These are phyloP conservation scores for Penicillium sp. DNA, from an alignment of 2,329 filamentous ascomycete species.

Conservation along the genomic window DNA sequence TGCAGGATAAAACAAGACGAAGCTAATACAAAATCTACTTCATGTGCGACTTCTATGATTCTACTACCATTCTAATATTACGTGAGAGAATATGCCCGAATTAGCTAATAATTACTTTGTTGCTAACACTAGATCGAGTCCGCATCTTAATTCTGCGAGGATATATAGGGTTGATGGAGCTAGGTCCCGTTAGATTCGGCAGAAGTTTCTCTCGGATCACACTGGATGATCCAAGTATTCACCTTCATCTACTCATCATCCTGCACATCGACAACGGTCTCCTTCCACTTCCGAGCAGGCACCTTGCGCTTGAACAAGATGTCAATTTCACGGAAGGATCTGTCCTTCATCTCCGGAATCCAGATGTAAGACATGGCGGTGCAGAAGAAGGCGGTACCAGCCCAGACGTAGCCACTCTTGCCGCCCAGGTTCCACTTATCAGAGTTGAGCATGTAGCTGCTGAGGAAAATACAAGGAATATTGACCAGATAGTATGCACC, in stretches of 20 bases:
- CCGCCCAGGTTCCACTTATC: slow-evolving; percentile 52
- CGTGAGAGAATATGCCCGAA: too few species aligned
- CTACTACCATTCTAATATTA: too few species aligned
- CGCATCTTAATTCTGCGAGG: too few species aligned
- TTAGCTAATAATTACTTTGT: too few species aligned
- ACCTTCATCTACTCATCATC: slow-evolving; percentile 62
- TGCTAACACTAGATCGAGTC: too few species aligned
- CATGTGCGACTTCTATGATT: too few species aligned
- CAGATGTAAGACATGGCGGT: slow-evolving; percentile 53
- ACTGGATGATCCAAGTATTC: neutral
- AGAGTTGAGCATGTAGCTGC: slow-evolving; percentile 64
- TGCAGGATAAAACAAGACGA: too few species aligned
- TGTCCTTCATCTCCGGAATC: slow-evolving; percentile 61
- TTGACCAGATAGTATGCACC: slow-evolving; percentile 66
- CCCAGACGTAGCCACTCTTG: slow-evolving; percentile 65
- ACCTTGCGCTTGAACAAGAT: slow-evolving; percentile 61
- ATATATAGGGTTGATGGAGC: neutral
- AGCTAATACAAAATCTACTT: too few species aligned
- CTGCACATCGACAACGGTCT: slow-evolving; percentile 54
- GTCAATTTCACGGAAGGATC: slow-evolving; percentile 65
- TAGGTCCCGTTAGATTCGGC: neutral
- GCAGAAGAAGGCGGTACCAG: slow-evolving; percentile 60
- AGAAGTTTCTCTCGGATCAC: too few species aligned
- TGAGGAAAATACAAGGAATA: slow-evolving; percentile 68
- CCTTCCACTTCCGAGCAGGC: slow-evolving; percentile 50